Evolutionary conservation across 1,139 yeast genomes (phyloP).

Genomic region (Geotrichum siamense): DNA sequence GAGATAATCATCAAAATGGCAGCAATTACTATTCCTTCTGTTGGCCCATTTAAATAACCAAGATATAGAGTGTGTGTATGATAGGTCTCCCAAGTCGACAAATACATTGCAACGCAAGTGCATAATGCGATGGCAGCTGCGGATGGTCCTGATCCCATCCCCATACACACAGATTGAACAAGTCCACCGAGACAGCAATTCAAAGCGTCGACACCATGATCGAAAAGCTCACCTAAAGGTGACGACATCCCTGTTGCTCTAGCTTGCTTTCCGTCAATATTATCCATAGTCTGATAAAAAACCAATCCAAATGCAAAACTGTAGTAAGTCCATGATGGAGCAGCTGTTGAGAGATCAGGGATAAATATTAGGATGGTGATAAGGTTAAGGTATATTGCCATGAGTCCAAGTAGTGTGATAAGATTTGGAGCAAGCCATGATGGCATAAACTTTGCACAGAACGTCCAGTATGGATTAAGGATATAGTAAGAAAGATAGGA

Average conservation of each 20-base stretch:
- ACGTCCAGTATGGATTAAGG: constrained; percentile 66
- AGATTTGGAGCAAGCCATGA: constrained; percentile 70
- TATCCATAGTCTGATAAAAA: constrained; percentile 78
- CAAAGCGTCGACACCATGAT: constrained; percentile 73
- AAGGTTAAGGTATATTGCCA: constrained; percentile 51
- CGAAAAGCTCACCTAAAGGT: constrained; percentile 74
- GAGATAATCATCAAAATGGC: constrained; percentile 47
- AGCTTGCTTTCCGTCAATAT: constrained; percentile 80
- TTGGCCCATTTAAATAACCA: constrained; percentile 70
- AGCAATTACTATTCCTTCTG: constrained; percentile 67
- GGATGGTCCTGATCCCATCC: constrained; percentile 36
- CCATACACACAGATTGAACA: constrained; percentile 37
- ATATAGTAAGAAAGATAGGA: constrained; percentile 57
- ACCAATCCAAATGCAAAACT: constrained; percentile 63
- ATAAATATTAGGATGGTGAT: constrained; percentile 50
- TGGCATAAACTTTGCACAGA: constrained; percentile 61
- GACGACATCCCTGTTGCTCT: constrained; percentile 69
- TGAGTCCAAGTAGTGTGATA: constrained; percentile 59
- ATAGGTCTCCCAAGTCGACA: constrained; percentile 76
- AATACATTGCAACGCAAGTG: constrained; percentile 61
- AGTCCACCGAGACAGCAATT: constrained; percentile 45
- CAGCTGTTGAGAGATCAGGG: constrained; percentile 47
- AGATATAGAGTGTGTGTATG: constrained; percentile 65
- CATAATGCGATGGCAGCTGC: constrained; percentile 51
- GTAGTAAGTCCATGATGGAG: constrained; percentile 63